phyloP scores from a whole-genome alignment of 768 basidiomycete genomes.

The Leccinum sublutescens region DNA sequence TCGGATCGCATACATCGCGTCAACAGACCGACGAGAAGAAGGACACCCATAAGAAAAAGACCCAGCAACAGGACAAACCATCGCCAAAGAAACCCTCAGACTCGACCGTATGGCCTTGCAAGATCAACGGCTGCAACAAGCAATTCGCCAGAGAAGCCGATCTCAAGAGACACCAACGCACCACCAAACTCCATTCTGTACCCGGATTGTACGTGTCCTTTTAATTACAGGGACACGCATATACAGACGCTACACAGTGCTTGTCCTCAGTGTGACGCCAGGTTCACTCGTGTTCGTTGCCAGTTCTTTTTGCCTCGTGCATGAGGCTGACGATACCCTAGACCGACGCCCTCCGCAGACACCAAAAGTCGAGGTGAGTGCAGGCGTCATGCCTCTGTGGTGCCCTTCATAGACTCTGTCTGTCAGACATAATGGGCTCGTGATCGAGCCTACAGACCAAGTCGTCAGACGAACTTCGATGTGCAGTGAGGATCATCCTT shows the following conservation, averaged over 20 bases:
- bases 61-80: conserved; percentile 42
- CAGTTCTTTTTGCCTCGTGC: conserved; percentile 14
- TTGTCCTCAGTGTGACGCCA: conserved; percentile 79
- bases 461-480: conserved; percentile 18
- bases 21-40: conserved; percentile 42
- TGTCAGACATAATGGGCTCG: conserved; percentile 59
- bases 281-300: conserved; percentile 68
- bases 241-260: conserved; percentile 40
- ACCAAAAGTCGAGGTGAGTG: conserved; percentile 73
- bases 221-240: conserved; percentile 16
- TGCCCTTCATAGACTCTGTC: conserved; percentile 2
- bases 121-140: conserved; percentile 78
- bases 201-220: conserved; percentile 60
- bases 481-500: conserved; percentile 27
- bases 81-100: conserved; percentile 48
- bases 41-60: conserved; percentile 40
- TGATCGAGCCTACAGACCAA: conserved; percentile 50
- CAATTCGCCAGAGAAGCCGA: conserved; percentile 82
- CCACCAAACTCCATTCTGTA: conserved; percentile 72
- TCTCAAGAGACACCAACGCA: conserved; percentile 77
- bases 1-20: conserved; percentile 9
- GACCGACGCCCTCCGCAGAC: conserved; percentile 80
- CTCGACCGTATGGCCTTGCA: conserved; percentile 72
- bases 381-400: conserved; percentile 5
- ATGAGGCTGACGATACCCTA: conserved; percentile 30